phyloP scores from a whole-genome alignment of 305 asterid species.

The Solanum hybrid region DNA sequence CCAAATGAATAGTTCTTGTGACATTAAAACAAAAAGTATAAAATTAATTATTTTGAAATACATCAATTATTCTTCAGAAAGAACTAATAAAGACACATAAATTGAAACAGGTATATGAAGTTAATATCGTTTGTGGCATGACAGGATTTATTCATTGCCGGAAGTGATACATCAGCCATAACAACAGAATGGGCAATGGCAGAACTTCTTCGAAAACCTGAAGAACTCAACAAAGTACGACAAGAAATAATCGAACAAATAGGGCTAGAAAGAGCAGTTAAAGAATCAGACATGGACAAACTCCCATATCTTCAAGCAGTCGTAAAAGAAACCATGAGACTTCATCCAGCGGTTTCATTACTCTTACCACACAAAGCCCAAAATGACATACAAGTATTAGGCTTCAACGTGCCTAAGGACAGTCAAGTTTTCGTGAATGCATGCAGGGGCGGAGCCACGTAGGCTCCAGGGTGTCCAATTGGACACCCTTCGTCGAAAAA shows the following conservation, averaged over 20 bases:
- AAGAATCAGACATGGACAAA: constrained; percentile 1
- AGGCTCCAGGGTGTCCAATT: no score
- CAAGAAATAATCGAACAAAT: not conserved
- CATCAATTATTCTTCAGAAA: no score
- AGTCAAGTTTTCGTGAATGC: not conserved
- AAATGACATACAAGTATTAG: not conserved
- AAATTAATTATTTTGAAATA: no score
- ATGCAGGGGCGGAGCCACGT: no score
- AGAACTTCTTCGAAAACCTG: not conserved
- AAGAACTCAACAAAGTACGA: not conserved
- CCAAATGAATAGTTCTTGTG: no score
- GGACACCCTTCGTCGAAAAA: no score
- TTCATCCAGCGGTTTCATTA: constrained; percentile 1
- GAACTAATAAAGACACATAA: no score
- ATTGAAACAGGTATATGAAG: no score
- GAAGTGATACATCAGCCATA: not conserved
- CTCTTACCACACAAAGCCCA: not conserved
- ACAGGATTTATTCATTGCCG: constrained; percentile 7
- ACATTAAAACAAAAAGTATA: no score
- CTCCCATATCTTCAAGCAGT: not conserved
- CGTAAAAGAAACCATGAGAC: not conserved
- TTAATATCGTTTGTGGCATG: no score
- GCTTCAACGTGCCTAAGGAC: not conserved
- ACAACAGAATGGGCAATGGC: constrained; percentile 19
- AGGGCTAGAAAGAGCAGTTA: not conserved